Conservation (phyloP, 1,284 basidiomycete species). For the Cutaneotrichosporon cutaneum region DNA sequence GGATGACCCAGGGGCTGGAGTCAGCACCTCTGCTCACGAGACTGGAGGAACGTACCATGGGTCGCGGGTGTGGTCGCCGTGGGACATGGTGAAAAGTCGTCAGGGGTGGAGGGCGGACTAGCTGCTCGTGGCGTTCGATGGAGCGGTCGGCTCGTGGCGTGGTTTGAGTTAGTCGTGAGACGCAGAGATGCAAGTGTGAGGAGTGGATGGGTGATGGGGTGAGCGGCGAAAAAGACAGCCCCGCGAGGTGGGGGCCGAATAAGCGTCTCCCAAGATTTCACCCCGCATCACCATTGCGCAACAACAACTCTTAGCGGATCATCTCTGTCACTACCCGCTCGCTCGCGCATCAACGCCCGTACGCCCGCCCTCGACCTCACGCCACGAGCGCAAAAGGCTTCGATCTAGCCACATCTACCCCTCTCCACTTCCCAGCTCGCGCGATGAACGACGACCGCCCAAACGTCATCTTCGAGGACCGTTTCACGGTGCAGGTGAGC, state of each 20-base stretch:
- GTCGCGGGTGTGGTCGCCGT: conserved; percentile 89
- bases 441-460: conserved; percentile 26
- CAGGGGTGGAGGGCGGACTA: conserved; percentile 11
- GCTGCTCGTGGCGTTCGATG: background rate
- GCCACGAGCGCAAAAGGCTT: too few relatives aligned
- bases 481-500: conserved; percentile 71
- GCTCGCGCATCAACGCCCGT: background rate
- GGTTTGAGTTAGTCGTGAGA: background rate
- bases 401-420: background rate
- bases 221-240: conserved; percentile 14
- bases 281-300: background rate
- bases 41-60: conserved; percentile 65
- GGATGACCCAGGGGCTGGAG: conserved; percentile 93
- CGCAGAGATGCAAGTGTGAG: background rate
- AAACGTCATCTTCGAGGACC: conserved; percentile 73
- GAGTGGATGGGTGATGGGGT: background rate
- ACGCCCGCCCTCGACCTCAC: too few relatives aligned
- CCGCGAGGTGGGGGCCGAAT: background rate
- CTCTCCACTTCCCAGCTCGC: background rate
- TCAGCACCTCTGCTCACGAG: background rate
- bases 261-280: background rate
- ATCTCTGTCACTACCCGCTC: too few relatives aligned
- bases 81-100: conserved; percentile 55
- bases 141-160: conserved; percentile 1
- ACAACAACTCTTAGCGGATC: too few relatives aligned